These are phyloP conservation scores for Takakia lepidozioides DNA, from an alignment of 225 moss, liverwort and hornwort species.

Conservation along the genomic window DNA sequence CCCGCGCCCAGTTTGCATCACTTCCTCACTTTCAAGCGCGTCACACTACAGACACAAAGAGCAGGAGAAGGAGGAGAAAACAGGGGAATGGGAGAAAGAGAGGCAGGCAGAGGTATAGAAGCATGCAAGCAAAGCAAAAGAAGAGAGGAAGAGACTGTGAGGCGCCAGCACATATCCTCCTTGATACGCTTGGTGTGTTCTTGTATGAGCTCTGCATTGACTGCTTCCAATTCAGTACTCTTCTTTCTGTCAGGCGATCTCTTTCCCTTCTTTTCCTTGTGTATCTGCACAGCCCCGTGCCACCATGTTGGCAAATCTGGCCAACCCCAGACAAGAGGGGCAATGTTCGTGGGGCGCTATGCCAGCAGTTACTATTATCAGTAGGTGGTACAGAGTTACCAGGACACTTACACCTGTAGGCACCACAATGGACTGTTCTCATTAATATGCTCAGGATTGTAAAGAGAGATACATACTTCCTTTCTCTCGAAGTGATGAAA, in stretches of 20 bases:
- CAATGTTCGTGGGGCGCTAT: no score
- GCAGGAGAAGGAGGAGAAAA: no score
- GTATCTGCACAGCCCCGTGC: conserved; percentile 4
- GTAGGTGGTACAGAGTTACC: no score
- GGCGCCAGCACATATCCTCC: conserved; percentile 5
- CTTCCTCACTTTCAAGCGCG: no score
- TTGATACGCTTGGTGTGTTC: conserved; percentile 4
- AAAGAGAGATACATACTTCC: neutral
- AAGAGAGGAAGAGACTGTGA: conserved; percentile 1
- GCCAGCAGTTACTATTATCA: no score
- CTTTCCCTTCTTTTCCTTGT: no score
- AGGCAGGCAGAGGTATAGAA: no score
- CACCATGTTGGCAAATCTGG: conserved; percentile 7
- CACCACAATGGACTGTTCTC: neutral
- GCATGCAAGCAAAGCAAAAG: neutral
- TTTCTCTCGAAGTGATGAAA: neutral
- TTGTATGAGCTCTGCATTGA: conserved; percentile 3
- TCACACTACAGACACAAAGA: no score
- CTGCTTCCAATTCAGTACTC: conserved; percentile 1
- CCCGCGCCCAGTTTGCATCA: no score
- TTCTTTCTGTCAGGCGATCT: neutral
- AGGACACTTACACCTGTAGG: conserved; percentile 3
- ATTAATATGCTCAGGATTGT: neutral
- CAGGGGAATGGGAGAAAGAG: no score
- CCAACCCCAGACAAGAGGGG: no score